Conservation (phyloP, 2,329 filamentous ascomycete species). For the Monilinia fructicola region DNA sequence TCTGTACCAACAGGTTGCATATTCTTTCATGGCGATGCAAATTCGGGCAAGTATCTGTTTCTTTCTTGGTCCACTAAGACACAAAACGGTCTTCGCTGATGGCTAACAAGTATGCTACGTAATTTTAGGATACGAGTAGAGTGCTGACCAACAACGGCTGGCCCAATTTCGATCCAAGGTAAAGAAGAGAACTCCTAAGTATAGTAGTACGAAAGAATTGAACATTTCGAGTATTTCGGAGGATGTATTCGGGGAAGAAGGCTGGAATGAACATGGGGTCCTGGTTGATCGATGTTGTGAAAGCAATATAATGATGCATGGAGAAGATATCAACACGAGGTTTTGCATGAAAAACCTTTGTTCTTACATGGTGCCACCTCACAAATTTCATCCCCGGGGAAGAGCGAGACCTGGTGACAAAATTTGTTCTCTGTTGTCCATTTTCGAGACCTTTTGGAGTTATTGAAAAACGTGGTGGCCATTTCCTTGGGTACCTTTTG, state of each 20-base stretch:
- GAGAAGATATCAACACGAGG: constrained; percentile 17
- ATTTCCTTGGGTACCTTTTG: not conserved
- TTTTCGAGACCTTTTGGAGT: constrained; percentile 6
- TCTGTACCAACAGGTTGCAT: constrained; percentile 9
- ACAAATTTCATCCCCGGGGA: constrained; percentile 15
- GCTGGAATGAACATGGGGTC: constrained; percentile 19
- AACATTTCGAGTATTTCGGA: not conserved
- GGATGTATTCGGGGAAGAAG: constrained; percentile 10
- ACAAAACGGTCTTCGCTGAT: constrained; percentile 1
- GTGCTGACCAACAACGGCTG: constrained; percentile 13
- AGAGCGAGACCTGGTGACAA: constrained; percentile 21
- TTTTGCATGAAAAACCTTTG: constrained; percentile 17
- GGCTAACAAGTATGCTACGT: constrained; percentile 12
- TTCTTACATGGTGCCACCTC: constrained; percentile 18
- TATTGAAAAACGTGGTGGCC: constrained; percentile 7
- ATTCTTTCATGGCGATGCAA: constrained; percentile 13
- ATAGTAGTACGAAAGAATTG: constrained; percentile 5
- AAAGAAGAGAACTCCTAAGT: not conserved
- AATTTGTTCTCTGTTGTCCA: constrained; percentile 18
- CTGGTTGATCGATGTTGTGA: constrained; percentile 17
- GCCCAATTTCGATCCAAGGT: not conserved
- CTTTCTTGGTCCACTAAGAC: constrained; percentile 12
- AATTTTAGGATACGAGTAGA: constrained; percentile 11
- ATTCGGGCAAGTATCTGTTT: constrained; percentile 14
- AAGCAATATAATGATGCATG: constrained; percentile 24